These are phyloP conservation scores for Pichia nakasei DNA, from an alignment of 805 yeast genomes.

Conservation along the genomic window DNA sequence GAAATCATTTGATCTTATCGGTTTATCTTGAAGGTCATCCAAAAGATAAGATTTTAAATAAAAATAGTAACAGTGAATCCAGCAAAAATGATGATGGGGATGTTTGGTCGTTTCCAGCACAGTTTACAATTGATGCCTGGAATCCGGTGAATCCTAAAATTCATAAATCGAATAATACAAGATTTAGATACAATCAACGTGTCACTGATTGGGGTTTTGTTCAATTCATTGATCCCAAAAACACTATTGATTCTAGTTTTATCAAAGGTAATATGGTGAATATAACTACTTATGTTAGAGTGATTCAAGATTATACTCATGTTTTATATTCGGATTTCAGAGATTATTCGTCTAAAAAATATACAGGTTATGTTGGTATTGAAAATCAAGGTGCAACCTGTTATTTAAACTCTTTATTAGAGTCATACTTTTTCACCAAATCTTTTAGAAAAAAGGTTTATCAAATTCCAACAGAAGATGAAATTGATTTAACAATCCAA, in stretches of 20 bases:
- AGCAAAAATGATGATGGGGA: conserved; percentile 23
- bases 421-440: conserved; percentile 81
- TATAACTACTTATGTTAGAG: conserved; percentile 67
- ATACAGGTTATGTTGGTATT: conserved; percentile 87
- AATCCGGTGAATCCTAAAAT: conserved; percentile 62
- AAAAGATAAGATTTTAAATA: not conserved
- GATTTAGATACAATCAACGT: conserved; percentile 64
- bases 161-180: conserved; percentile 54
- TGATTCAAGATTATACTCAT: conserved; percentile 85
- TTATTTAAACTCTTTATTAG: conserved; percentile 84
- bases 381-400: conserved; percentile 98
- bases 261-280: conserved; percentile 48
- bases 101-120: conserved; percentile 86
- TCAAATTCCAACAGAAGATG: conserved; percentile 73
- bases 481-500: conserved; percentile 28
- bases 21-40: conserved; percentile 75
- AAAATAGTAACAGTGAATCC: not conserved
- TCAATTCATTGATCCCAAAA: conserved; percentile 52
- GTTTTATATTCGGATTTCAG: conserved; percentile 86
- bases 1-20: conserved; percentile 42
- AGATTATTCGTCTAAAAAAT: conserved; percentile 78
- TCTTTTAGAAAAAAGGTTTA: conserved; percentile 78
- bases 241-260: conserved; percentile 26
- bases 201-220: conserved; percentile 97
- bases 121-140: conserved; percentile 78